These are phyloP conservation scores for Psilocybe mexicana DNA, from an alignment of 1,284 basidiomycete species.

Conservation along the genomic window DNA sequence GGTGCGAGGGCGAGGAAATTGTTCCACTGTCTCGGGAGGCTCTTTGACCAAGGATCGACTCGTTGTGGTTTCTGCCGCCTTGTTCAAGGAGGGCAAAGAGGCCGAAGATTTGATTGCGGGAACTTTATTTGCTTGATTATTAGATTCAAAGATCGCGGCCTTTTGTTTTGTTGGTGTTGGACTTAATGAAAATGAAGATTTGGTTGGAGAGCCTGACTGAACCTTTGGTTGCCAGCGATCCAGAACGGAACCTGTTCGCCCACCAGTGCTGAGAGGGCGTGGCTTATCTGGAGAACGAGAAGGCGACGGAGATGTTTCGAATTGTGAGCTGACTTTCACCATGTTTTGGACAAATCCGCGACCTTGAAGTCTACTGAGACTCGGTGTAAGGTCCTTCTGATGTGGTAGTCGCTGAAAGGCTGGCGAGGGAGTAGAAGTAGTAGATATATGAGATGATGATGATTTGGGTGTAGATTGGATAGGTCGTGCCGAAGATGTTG, in stretches of 20 bases:
- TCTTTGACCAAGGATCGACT: constrained; percentile 19
- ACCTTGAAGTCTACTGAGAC: constrained; percentile 77
- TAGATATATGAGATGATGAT: constrained; percentile 48
- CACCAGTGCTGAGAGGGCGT: constrained; percentile 29
- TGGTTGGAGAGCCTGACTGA: constrained; percentile 31
- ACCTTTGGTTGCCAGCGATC: constrained; percentile 63
- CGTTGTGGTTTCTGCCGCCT: constrained; percentile 7
- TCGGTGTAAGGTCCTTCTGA: constrained; percentile 74
- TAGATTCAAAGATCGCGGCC: constrained; percentile 34
- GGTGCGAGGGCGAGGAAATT: constrained; percentile 23
- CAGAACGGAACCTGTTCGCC: constrained; percentile 55
- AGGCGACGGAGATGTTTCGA: constrained; percentile 39
- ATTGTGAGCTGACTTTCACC: constrained; percentile 63
- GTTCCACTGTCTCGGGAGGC: constrained; percentile 15
- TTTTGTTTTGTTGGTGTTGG: constrained; percentile 46
- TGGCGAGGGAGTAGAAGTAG: constrained; percentile 48
- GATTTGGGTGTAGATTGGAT: constrained; percentile 52
- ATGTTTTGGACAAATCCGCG: constrained; percentile 81
- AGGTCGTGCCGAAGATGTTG: constrained; percentile 52
- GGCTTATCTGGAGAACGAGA: constrained; percentile 36
- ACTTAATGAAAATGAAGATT: constrained; percentile 36
- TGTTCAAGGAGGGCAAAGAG: constrained; percentile 31
- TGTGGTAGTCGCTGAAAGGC: constrained; percentile 58
- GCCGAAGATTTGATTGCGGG: constrained; percentile 26
- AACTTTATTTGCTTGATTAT: constrained; percentile 10